Percentiles rank a stretch among this genome's conserved stretches.
These are phyloP conservation scores for Gossypium arboreum DNA, from an alignment of 345 rosid genomes.

Conservation along the genomic window DNA sequence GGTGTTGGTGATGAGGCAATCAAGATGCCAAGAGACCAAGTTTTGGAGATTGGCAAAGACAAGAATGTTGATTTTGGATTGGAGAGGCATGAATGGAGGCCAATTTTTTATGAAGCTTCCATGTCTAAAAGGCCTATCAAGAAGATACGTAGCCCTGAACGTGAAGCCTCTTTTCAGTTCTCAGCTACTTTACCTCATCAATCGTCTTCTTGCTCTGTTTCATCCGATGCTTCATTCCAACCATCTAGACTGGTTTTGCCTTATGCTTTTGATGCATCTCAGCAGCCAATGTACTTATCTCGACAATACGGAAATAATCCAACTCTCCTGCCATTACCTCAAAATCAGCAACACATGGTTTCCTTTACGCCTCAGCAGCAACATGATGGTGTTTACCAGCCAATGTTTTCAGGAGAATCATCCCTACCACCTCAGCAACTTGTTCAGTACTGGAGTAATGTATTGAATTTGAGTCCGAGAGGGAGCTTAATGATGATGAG, in stretches of 20 bases:
- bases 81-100: conserved; percentile 48
- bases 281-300: conserved; percentile 35
- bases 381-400: conserved; percentile 31
- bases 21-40: conserved; percentile 27
- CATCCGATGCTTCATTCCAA: conserved; percentile 4
- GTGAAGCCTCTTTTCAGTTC: conserved; percentile 23
- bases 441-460: conserved; percentile 58
- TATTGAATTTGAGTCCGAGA: conserved; percentile 65
- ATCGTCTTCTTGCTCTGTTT: conserved; percentile 14
- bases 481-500: conserved; percentile 81
- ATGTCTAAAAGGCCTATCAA: conserved; percentile 52
- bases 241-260: conserved; percentile 49
- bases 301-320: conserved; percentile 17
- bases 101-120: conserved; percentile 54
- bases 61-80: conserved; percentile 24
- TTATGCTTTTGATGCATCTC: conserved; percentile 46
- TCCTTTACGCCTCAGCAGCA: conserved; percentile 51
- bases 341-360: conserved; percentile 60
- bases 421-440: conserved; percentile 40
- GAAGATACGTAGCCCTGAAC: conserved; percentile 63
- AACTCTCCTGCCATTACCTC: conserved; percentile 27
- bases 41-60: conserved; percentile 45
- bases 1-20: conserved; percentile 31
- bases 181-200: conserved; percentile 20
- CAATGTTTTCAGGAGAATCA: conserved; percentile 28